Evolutionary conservation across 2,329 filamentous ascomycete genomes (phyloP).

Genomic region (Epichloe hybrida): DNA sequence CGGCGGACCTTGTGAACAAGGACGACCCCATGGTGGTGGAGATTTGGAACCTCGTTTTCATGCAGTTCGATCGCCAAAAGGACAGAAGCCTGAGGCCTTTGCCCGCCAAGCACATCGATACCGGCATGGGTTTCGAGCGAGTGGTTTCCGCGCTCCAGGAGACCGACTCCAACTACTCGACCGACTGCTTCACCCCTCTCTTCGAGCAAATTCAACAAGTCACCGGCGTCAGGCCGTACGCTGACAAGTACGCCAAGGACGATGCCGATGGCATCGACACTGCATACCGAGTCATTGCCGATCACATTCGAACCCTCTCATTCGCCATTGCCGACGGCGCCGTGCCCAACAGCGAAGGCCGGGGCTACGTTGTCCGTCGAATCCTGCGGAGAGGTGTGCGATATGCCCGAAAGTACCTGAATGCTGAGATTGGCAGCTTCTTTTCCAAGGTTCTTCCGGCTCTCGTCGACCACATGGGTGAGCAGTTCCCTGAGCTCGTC

Average conservation of each 20-base stretch:
- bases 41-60: constrained; percentile 99
- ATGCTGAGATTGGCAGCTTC: constrained; percentile 85
- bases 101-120: constrained; percentile 92
- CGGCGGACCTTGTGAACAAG: constrained; percentile 77
- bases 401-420: constrained; percentile 92
- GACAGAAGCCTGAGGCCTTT: constrained; percentile 73
- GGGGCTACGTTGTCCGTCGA: constrained; percentile 89
- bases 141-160: constrained; percentile 86
- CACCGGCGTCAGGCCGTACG: constrained; percentile 71
- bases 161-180: constrained; percentile 90
- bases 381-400: constrained; percentile 82
- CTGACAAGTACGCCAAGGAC: constrained; percentile 81
- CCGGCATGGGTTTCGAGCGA: constrained; percentile 91
- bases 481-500: constrained; percentile 86
- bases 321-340: constrained; percentile 93
- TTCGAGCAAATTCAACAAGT: constrained; percentile 78
- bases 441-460: constrained; percentile 89
- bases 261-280: constrained; percentile 88
- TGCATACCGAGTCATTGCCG: constrained; percentile 88
- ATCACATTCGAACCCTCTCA: constrained; percentile 80
- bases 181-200: constrained; percentile 86
- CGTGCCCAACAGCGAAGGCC: constrained; percentile 82
- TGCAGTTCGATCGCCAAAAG: constrained; percentile 89
- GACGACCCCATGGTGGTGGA: constrained; percentile 96
- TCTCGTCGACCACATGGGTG: constrained; percentile 83